Conservation (phyloP, 2,329 filamentous ascomycete genomes). For the Aspergillus persii region DNA sequence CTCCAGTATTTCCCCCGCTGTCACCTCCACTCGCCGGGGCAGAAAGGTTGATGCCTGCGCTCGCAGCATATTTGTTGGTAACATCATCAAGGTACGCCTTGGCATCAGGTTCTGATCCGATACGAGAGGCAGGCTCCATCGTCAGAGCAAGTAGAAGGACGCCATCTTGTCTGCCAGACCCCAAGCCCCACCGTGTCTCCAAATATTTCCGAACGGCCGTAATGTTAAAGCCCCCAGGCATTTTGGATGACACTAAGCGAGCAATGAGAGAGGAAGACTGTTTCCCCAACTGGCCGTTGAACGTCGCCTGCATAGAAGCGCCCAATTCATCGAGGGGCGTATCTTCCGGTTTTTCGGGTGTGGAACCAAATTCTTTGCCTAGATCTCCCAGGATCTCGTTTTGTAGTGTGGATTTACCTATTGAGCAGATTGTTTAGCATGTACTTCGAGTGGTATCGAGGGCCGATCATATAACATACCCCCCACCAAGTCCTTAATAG, state of each 20-base stretch:
- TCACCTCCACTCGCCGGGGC: constrained; percentile 70
- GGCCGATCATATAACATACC: constrained; percentile 57
- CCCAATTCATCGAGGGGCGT: constrained; percentile 93
- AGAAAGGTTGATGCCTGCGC: constrained; percentile 79
- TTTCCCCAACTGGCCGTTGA: constrained; percentile 97
- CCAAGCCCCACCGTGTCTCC: constrained; percentile 89
- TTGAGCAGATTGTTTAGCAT: not conserved
- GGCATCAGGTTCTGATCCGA: constrained; percentile 85
- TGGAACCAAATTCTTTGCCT: constrained; percentile 97
- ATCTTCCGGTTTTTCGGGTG: constrained; percentile 97
- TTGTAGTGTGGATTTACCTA: constrained; percentile 96
- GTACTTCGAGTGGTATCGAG: not conserved
- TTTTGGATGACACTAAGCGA: constrained; percentile 94
- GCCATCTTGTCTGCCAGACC: constrained; percentile 82
- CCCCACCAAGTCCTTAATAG: constrained; percentile 97
- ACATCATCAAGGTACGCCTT: constrained; percentile 90
- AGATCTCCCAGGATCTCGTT: constrained; percentile 98
- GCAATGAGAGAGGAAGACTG: constrained; percentile 91
- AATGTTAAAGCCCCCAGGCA: constrained; percentile 99
- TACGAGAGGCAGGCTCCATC: constrained; percentile 83
- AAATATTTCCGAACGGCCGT: constrained; percentile 93
- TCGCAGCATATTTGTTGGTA: constrained; percentile 82
- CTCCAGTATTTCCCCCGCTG: constrained; percentile 65
- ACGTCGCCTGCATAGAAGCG: constrained; percentile 95
- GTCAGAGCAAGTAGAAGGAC: constrained; percentile 85